Base-by-base conservation (phyloP, 345 rosid genomes). In the Eucalyptus cloeziana region DNA sequence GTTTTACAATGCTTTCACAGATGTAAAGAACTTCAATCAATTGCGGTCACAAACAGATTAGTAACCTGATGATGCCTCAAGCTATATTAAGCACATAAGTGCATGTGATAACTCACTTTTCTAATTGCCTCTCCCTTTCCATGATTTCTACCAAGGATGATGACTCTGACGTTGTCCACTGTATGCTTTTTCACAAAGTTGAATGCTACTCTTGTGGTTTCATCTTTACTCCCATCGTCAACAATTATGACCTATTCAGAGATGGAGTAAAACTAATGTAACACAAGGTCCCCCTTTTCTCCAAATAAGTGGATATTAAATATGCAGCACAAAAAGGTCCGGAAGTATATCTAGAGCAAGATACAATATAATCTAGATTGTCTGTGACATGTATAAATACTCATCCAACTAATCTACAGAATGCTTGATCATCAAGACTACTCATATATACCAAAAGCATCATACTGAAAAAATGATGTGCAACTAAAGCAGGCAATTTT, bases 121-220 rank as follows among this genome's bases (percentile, higher is more conserved):
- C 99, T 94, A 91, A 97, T 97, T 81, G 99, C 99, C 92, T 98
- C 99, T 92, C 99, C 99, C 93, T 98, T 98, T 58, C 99, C 99
- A 88, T 96, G 99, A 92, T 98, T 98, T 90, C 91, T 95, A 50
- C 99, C 99, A 71, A 98, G 99, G 88, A 97, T 96, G 92, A 98
- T 95, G 88, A 93, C 91, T 91, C 99, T 95, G 56, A 98, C 94
- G 87, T 91, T 96, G 89, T 97, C 97, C 88, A 96, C 95, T 13
- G 99, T 89, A 90, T 96, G 90, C 90, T 93, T 97, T 92, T 91
- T 96, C 58, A 95, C 95, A 90, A 90, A 97, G 89, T 94, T 96
- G 90, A 96, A 94, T 86, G 97, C 99, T 87, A 97, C 98, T 91
- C 93, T 94, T 90, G 95, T 95, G 56, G 99, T 98, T 49, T 93